Percentiles rank a stretch among this genome's conserved stretches.
These are phyloP conservation scores for Mariannaea sp. DNA, from an alignment of 2,329 filamentous ascomycete genomes.

Conservation along the genomic window DNA sequence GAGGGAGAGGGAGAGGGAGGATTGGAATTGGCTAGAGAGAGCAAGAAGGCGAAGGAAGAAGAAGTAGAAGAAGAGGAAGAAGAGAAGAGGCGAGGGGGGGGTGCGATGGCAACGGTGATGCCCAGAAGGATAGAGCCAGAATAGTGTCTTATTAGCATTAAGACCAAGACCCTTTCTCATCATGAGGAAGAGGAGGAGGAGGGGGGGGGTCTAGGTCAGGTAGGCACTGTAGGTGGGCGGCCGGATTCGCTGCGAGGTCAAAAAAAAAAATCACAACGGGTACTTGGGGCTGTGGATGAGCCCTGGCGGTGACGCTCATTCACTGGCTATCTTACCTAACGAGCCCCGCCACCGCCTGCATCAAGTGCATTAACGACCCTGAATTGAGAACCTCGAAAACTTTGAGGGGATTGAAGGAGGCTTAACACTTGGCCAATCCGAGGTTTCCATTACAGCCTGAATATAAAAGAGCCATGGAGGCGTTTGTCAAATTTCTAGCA, in stretches of 20 bases:
- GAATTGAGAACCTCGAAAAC: no score
- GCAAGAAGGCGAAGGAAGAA: slow-evolving; percentile 11
- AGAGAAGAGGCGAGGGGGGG: slow-evolving; percentile 17
- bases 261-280: slow-evolving; percentile 14
- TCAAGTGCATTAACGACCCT: not conserved
- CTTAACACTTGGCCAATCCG: no score
- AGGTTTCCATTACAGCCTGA: no score
- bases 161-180: slow-evolving; percentile 10
- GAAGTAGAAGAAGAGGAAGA: slow-evolving; percentile 9
- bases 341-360: no score
- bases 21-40: slow-evolving; percentile 4
- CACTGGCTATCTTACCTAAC: slow-evolving; percentile 14
- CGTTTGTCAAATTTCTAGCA: no score
- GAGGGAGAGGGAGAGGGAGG: slow-evolving; percentile 5
- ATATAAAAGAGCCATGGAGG: no score
- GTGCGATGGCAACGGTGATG: slow-evolving; percentile 18
- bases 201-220: slow-evolving; percentile 13
- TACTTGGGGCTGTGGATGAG: slow-evolving; percentile 29
- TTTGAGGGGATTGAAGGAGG: no score
- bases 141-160: slow-evolving; percentile 23
- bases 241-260: not conserved
- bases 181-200: not conserved
- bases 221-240: no score
- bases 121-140: slow-evolving; percentile 12
- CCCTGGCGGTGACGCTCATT: slow-evolving; percentile 28